Conservation (phyloP, 2,329 filamentous ascomycete genomes). For the Fusarium falciforme region DNA sequence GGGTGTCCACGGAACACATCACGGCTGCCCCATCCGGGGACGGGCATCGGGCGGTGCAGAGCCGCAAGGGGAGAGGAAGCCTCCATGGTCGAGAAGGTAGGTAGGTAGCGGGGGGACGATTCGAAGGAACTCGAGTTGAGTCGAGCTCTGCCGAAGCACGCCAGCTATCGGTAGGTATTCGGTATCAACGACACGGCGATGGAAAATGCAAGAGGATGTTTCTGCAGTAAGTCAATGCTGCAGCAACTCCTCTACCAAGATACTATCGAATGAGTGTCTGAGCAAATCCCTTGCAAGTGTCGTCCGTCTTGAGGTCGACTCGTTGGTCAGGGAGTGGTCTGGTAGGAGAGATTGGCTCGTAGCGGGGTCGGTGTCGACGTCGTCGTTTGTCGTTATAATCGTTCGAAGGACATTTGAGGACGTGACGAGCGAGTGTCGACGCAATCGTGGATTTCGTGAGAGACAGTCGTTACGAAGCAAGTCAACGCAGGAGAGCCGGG, state of each 20-base stretch:
- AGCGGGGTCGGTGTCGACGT: slow-evolving; percentile 43
- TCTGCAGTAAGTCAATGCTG: slow-evolving; percentile 50
- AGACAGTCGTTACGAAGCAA: slow-evolving; percentile 33
- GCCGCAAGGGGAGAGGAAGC: slow-evolving; percentile 94
- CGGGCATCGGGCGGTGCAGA: slow-evolving; percentile 79
- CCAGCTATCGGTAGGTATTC: slow-evolving; percentile 38
- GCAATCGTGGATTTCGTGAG: slow-evolving; percentile 26
- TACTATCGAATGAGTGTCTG: slow-evolving; percentile 26
- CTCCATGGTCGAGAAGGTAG: slow-evolving; percentile 72
- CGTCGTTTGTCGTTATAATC: slow-evolving; percentile 47
- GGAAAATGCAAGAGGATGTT: slow-evolving; percentile 30
- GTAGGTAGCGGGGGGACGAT: slow-evolving; percentile 18
- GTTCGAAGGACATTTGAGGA: slow-evolving; percentile 48
- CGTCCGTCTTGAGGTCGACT: slow-evolving; percentile 23
- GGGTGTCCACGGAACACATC: slow-evolving; percentile 65
- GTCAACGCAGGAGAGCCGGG: slow-evolving; percentile 17
- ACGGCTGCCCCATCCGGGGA: slow-evolving; percentile 67
- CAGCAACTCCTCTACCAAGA: slow-evolving; percentile 40
- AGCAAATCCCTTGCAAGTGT: slow-evolving; percentile 11
- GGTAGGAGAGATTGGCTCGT: slow-evolving; percentile 36
- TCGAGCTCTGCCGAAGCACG: slow-evolving; percentile 32
- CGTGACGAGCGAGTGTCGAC: slow-evolving; percentile 38
- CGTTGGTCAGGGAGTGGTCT: slow-evolving; percentile 21
- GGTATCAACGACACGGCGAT: slow-evolving; percentile 39
- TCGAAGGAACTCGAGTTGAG: slow-evolving; percentile 33